A percentile compares a stretch with the other conserved stretches of the same genome.
phyloP scores from a whole-genome alignment of 2,329 filamentous ascomycete species.

The Neofusicoccum laricinum region DNA sequence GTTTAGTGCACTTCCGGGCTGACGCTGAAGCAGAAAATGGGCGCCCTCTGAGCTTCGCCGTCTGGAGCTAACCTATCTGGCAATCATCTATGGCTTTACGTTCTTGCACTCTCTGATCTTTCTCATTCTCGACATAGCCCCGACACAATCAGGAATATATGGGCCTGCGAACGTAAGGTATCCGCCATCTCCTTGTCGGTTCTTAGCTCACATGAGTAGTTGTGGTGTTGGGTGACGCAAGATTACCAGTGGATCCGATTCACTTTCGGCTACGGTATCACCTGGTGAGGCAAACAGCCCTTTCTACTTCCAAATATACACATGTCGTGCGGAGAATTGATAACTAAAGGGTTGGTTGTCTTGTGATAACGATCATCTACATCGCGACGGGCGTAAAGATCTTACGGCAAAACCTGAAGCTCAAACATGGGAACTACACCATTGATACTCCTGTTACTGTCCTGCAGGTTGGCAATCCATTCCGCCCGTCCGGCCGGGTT shows the following conservation, averaged over 20 bases:
- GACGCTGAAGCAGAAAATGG: conserved; percentile 49
- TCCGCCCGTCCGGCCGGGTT: conserved; percentile 43
- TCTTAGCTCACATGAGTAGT: conserved; percentile 28
- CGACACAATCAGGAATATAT: conserved; percentile 59
- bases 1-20: neutral
- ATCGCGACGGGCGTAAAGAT: conserved; percentile 63
- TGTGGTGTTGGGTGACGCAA: conserved; percentile 77
- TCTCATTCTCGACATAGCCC: conserved; percentile 58
- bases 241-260: conserved; percentile 71
- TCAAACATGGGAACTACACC: conserved; percentile 30
- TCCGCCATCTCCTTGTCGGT: too few relatives aligned
- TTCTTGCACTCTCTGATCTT: conserved; percentile 66
- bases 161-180: conserved; percentile 62
- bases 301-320: neutral
- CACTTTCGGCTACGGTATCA: conserved; percentile 68
- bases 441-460: conserved; percentile 14
- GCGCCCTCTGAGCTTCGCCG: conserved; percentile 60
- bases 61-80: conserved; percentile 69
- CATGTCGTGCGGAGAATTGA: neutral
- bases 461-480: conserved; percentile 41
- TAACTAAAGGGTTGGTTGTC: conserved; percentile 38
- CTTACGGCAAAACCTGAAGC: conserved; percentile 61
- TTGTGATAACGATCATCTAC: conserved; percentile 62
- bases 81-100: conserved; percentile 70
- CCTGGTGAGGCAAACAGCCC: conserved; percentile 52